These are phyloP conservation scores for Pelargonium myrrhifolium DNA, from an alignment of 441 rosid species.

Conservation along the genomic window DNA sequence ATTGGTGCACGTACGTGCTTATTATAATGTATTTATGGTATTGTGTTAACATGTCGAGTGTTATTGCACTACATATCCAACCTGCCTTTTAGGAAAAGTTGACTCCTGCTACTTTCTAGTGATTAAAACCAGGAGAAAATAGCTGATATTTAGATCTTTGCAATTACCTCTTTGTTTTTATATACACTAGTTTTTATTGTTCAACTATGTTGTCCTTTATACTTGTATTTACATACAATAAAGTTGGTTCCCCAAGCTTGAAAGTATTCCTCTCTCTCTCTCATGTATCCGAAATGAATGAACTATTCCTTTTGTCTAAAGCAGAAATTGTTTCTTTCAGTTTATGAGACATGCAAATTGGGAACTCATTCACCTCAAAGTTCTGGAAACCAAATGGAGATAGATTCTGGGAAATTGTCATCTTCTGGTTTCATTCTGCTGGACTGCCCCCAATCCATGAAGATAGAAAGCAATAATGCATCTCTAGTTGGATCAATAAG, in stretches of 20 bases:
- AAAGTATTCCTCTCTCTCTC: neutral
- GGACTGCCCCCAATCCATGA: slow-evolving; percentile 98
- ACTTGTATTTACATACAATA: neutral
- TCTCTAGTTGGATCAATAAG: slow-evolving; percentile 96
- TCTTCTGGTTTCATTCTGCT: slow-evolving; percentile 84
- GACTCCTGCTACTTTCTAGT: slow-evolving; percentile 1
- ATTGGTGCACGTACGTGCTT: neutral
- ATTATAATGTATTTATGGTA: neutral
- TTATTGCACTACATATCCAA: neutral
- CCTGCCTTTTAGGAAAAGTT: neutral
- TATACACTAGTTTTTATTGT: neutral
- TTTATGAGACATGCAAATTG: slow-evolving; percentile 91
- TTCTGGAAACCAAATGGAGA: slow-evolving; percentile 81
- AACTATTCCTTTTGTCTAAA: slow-evolving; percentile 8
- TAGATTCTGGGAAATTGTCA: slow-evolving; percentile 60
- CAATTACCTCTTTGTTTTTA: neutral
- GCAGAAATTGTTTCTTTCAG: slow-evolving; percentile 30
- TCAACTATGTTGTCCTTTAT: neutral
- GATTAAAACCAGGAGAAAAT: neutral
- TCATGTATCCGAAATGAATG: neutral
- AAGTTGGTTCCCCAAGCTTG: neutral
- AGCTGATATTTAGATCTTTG: neutral
- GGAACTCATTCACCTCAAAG: slow-evolving; percentile 90
- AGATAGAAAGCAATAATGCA: slow-evolving; percentile 87
- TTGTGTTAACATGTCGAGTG: neutral